Conservation (phyloP, 2,329 filamentous ascomycete species). For the Tolypocladium album region DNA sequence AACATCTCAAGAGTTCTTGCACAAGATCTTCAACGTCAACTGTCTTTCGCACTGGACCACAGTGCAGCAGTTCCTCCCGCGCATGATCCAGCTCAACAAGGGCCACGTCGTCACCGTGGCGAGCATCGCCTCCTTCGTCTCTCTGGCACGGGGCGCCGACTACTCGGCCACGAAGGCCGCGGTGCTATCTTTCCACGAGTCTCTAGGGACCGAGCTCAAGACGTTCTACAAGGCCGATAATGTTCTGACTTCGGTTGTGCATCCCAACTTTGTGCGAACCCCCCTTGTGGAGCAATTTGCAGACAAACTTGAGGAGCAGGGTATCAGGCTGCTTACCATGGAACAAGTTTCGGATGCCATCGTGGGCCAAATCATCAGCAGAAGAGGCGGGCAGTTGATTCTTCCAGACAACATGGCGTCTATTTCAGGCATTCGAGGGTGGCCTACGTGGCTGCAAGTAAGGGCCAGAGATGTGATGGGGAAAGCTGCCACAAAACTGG, state of each 20-base stretch:
- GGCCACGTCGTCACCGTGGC: constrained; percentile 63
- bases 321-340: constrained; percentile 17
- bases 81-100: constrained; percentile 52
- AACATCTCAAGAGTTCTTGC: constrained; percentile 41
- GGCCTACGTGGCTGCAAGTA: constrained; percentile 26
- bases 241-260: constrained; percentile 53
- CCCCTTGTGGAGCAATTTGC: constrained; percentile 26
- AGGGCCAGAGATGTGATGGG: constrained; percentile 18
- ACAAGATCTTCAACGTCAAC: constrained; percentile 60
- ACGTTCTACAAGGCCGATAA: constrained; percentile 48
- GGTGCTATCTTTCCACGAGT: constrained; percentile 57
- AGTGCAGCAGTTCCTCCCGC: constrained; percentile 53
- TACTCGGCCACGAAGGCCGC: constrained; percentile 57
- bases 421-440: constrained; percentile 25
- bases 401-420: constrained; percentile 19
- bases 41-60: constrained; percentile 54
- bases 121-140: constrained; percentile 50
- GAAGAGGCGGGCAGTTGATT: constrained; percentile 34
- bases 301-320: constrained; percentile 13
- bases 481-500: constrained; percentile 1
- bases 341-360: constrained; percentile 31
- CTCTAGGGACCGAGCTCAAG: constrained; percentile 41
- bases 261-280: constrained; percentile 43
- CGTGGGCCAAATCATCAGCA: constrained; percentile 31
- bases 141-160: constrained; percentile 51